Evolutionary conservation across 306 rosid species (phyloP).

Genomic region (Pueraria montana): DNA sequence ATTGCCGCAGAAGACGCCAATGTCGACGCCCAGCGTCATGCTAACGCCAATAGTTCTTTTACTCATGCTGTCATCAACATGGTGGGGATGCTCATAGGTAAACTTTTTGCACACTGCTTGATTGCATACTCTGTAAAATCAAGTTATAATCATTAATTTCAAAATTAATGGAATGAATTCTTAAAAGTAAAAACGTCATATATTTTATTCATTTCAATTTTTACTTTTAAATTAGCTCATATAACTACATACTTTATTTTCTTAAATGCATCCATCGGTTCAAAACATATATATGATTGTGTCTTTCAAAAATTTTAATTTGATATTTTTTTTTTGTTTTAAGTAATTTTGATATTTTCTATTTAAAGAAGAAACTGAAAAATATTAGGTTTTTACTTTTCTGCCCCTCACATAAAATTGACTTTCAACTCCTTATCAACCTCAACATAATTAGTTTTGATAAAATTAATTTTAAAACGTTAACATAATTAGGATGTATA

Average conservation of each 20-base stretch:
- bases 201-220: no score
- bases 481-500: neutral
- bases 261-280: no score
- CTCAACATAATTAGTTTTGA: no score
- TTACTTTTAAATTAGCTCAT: no score
- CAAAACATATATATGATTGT: neutral
- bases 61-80: slow-evolving; percentile 75
- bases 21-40: slow-evolving; percentile 13
- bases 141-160: neutral
- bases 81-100: slow-evolving; percentile 90
- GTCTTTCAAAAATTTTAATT: neutral
- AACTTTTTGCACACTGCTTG: no score
- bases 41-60: slow-evolving; percentile 63
- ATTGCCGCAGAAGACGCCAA: neutral
- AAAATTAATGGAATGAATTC: no score
- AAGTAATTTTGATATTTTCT: no score
- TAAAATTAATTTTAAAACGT: neutral
- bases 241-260: no score
- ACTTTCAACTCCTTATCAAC: neutral
- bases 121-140: no score
- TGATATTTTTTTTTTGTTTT: no score
- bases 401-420: neutral
- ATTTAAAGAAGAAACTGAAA: neutral
- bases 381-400: neutral
- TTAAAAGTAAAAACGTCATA: no score